Percentiles rank a stretch among this genome's conserved stretches.
Evolutionary conservation across 768 basidiomycete species (phyloP).

Genomic region (Rhizopogon salebrosus): DNA sequence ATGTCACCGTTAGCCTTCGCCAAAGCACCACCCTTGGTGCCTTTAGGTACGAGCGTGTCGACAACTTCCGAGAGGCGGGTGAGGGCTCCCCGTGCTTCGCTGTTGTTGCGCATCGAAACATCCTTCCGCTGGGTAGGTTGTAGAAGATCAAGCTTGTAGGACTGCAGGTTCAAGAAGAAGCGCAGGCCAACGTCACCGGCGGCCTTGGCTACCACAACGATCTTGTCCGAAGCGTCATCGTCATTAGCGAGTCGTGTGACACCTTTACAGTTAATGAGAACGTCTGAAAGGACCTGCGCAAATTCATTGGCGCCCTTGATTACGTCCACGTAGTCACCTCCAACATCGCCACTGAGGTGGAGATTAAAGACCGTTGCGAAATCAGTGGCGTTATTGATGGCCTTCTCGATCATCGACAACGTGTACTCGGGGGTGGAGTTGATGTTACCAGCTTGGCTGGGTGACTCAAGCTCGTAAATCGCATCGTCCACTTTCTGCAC

Average conservation of each 20-base stretch:
- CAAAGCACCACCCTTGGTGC: constrained; percentile 60
- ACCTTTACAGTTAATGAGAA: constrained; percentile 91
- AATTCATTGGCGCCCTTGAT: constrained; percentile 97
- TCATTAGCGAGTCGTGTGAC: constrained; percentile 88
- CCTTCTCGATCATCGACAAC: constrained; percentile 97
- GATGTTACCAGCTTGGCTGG: constrained; percentile 88
- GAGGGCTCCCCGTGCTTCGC: constrained; percentile 77
- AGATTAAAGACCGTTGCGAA: constrained; percentile 94
- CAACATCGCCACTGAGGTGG: constrained; percentile 78
- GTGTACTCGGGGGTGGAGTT: constrained; percentile 99
- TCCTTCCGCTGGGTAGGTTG: constrained; percentile 74
- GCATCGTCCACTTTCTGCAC: constrained; percentile 96
- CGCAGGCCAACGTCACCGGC: constrained; percentile 87
- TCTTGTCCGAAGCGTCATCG: constrained; percentile 89
- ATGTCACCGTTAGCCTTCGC: constrained; percentile 86
- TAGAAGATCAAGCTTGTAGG: constrained; percentile 85
- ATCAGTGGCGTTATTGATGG: constrained; percentile 89
- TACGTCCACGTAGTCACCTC: constrained; percentile 95
- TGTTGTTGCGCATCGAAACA: constrained; percentile 85
- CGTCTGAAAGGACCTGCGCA: constrained; percentile 89
- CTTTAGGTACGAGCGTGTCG: constrained; percentile 83
- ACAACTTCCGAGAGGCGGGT: constrained; percentile 83
- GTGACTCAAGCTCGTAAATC: constrained; percentile 96
- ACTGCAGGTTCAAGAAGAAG: constrained; percentile 94
- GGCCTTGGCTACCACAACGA: constrained; percentile 75